These are phyloP conservation scores for Thinopyrum elongatum DNA, from an alignment of 176 grass and related monocot genomes.

Conservation along the genomic window DNA sequence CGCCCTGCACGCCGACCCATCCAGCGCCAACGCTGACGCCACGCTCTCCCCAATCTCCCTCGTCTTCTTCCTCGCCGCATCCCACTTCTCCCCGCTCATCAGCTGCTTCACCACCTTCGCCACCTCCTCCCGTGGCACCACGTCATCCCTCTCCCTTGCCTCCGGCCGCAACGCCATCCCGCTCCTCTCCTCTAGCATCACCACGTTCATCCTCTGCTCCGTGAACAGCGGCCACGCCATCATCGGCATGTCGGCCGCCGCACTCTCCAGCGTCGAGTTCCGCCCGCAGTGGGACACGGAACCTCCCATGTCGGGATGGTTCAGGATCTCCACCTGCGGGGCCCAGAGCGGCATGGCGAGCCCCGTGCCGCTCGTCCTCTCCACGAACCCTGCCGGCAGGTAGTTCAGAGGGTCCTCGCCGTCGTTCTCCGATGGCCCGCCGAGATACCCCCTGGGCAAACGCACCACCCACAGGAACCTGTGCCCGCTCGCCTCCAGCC, in stretches of 20 bases:
- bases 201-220: slow-evolving; percentile 59
- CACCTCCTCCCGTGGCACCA: slow-evolving; percentile 37
- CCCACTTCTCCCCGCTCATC: slow-evolving; percentile 36
- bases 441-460: slow-evolving; percentile 24
- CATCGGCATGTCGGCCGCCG: slow-evolving; percentile 35
- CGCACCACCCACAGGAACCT: slow-evolving; percentile 63
- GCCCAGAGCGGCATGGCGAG: background rate
- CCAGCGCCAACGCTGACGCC: background rate
- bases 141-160: background rate
- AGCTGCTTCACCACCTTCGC: slow-evolving; percentile 36
- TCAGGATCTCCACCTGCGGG: slow-evolving; percentile 40
- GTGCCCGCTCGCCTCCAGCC: slow-evolving; percentile 59
- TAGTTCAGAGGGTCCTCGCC: slow-evolving; percentile 17
- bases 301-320: slow-evolving; percentile 20
- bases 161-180: slow-evolving; percentile 19
- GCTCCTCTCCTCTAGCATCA: slow-evolving; percentile 30
- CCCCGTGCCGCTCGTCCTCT: slow-evolving; percentile 1
- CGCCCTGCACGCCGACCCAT: background rate
- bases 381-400: slow-evolving; percentile 28
- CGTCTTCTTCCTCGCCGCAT: slow-evolving; percentile 5
- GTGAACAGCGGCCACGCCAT: slow-evolving; percentile 51
- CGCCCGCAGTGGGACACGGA: slow-evolving; percentile 55
- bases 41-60: background rate
- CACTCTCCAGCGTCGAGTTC: slow-evolving; percentile 48
- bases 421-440: too few species aligned